These are phyloP conservation scores for Russula compacta DNA, from an alignment of 768 basidiomycete genomes.

Conservation along the genomic window DNA sequence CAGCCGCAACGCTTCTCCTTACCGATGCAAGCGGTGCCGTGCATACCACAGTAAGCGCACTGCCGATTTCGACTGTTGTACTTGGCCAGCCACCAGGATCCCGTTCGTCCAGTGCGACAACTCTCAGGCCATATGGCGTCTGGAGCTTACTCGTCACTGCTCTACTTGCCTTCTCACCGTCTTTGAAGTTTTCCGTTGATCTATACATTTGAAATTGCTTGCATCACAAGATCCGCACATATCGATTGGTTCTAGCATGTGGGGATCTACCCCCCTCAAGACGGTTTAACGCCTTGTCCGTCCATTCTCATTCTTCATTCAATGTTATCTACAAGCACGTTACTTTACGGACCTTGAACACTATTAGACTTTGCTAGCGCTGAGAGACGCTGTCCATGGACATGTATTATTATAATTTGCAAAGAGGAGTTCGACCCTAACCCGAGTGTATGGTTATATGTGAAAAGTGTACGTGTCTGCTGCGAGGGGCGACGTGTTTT, in stretches of 20 bases:
- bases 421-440: conserved; percentile 1
- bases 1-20: conserved; percentile 44
- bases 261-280: background rate
- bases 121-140: background rate
- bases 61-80: conserved; percentile 36
- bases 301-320: background rate
- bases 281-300: background rate
- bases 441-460: background rate
- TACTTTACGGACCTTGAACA: conserved; percentile 1
- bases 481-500: background rate
- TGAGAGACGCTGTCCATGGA: background rate
- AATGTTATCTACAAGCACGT: background rate
- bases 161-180: background rate
- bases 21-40: conserved; percentile 49
- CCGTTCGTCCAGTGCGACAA: background rate
- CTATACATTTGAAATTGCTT: background rate
- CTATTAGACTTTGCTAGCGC: background rate
- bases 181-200: background rate
- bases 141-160: background rate
- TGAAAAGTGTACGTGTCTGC: conserved; percentile 4
- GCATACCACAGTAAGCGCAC: conserved; percentile 45
- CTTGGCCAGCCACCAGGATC: conserved; percentile 60
- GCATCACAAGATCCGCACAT: background rate
- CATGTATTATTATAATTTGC: background rate
- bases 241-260: background rate